Evolutionary conservation across 257 asterid genomes (phyloP).

Genomic region (Fraxinus pennsylvanica): DNA sequence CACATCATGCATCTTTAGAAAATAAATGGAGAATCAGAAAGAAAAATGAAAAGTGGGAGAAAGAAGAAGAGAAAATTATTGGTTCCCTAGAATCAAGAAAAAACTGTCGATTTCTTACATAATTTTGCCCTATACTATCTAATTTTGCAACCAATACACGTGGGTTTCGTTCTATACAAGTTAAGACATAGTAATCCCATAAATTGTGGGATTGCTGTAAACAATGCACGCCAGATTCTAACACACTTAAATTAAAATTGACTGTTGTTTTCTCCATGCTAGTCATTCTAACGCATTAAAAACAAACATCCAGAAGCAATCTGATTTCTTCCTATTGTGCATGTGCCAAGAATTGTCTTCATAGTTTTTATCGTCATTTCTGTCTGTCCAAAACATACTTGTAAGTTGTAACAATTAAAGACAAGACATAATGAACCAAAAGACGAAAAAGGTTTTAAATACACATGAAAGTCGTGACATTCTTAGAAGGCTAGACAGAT

Average conservation of each 20-base stretch:
- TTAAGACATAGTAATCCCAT: background rate
- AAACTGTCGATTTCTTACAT: background rate
- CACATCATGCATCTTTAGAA: background rate
- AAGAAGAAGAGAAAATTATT: background rate
- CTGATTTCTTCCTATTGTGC: constrained; percentile 15
- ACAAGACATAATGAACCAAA: constrained; percentile 36
- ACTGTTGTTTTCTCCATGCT: background rate
- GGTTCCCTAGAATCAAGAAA: background rate
- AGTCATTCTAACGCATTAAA: background rate
- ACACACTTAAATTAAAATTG: too few relatives aligned
- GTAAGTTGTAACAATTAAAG: constrained; percentile 30
- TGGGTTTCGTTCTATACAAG: background rate
- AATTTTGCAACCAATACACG: background rate
- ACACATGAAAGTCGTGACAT: constrained; percentile 3
- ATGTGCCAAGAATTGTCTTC: background rate
- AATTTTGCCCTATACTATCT: background rate
- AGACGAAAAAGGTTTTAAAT: constrained; percentile 20
- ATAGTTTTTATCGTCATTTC: constrained; percentile 33
- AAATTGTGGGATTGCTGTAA: background rate
- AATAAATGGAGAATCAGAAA: background rate
- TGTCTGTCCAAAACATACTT: constrained; percentile 26
- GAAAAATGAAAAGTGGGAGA: background rate
- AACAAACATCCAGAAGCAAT: background rate
- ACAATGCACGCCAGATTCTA: too few relatives aligned
- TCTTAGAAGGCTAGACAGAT: background rate